Evolutionary conservation across 805 yeast genomes (phyloP).

Genomic region (Nakazawaea sp.): DNA sequence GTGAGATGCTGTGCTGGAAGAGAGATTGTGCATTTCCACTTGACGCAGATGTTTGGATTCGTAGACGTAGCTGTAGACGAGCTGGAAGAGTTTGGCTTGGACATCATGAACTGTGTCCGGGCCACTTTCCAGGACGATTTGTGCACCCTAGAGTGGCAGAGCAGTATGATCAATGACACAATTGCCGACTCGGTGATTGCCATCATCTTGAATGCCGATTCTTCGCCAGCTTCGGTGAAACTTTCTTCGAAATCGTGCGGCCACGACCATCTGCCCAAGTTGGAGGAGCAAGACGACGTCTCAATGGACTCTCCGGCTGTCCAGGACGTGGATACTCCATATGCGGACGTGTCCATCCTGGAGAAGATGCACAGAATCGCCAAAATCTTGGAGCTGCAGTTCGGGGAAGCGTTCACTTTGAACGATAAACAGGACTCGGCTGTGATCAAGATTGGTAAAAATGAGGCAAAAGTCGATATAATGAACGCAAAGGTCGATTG

Average conservation of each 20-base stretch:
- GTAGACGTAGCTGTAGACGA: slow-evolving; percentile 59
- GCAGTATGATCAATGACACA: slow-evolving; percentile 83
- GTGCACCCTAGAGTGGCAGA: slow-evolving; percentile 83
- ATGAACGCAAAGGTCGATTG: slow-evolving; percentile 60
- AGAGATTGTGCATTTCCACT: slow-evolving; percentile 79
- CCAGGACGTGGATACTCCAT: not conserved
- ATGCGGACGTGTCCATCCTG: slow-evolving; percentile 24
- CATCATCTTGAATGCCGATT: slow-evolving; percentile 83
- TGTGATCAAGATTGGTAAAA: slow-evolving; percentile 63
- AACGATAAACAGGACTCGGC: slow-evolving; percentile 41
- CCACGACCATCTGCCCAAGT: slow-evolving; percentile 28
- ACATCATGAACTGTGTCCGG: slow-evolving; percentile 59
- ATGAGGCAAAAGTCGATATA: slow-evolving; percentile 64
- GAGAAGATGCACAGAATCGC: slow-evolving; percentile 48
- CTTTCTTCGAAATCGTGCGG: slow-evolving; percentile 63
- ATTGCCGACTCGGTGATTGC: slow-evolving; percentile 93
- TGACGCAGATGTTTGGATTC: slow-evolving; percentile 92
- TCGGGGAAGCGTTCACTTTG: slow-evolving; percentile 63
- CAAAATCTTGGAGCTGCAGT: slow-evolving; percentile 70
- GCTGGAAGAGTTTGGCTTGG: slow-evolving; percentile 38
- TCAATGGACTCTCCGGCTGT: too few relatives aligned
- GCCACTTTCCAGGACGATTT: slow-evolving; percentile 39
- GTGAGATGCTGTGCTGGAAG: slow-evolving; percentile 75
- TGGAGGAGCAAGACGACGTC: slow-evolving; percentile 9
- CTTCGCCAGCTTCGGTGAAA: slow-evolving; percentile 93